Evolutionary conservation across 2,329 filamentous ascomycete species (phyloP), one percentile per base, ranked within the genome.

Genomic region (Spiromastix sp.): DNA sequence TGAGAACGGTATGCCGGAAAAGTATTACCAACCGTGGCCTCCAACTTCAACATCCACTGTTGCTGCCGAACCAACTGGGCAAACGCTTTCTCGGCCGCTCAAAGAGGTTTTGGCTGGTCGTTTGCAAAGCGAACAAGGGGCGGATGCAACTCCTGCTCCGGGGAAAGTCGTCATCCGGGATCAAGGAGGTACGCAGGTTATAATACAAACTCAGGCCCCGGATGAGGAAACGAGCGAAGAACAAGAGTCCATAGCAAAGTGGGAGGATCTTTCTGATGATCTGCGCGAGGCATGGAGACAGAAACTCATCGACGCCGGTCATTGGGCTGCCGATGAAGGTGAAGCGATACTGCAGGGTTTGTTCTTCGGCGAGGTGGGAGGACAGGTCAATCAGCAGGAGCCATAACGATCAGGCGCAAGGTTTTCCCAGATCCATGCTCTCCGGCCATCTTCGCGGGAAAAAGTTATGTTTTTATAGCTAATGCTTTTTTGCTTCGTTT

Each of bases 301-400:
- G 45, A 73, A 70, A 51, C 67, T 93, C 22, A 66, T 67, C 37
- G 68, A 78, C 36, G 78, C 82, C 0, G 85, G 85, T 0, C 74
- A 85, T 44, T 93, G 84, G 85, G 73, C 74, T n/a, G 77, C 79
- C 52, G 69, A 74, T 24, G 82, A 89, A 67, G 82, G 83, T 2
- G 84, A 89, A 63, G 70, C 67, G 7, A 73, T 91, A 19, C 71
- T 93, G 46, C 77, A 79, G 59, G 81, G 83, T 2, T 72, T 93
- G 20, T 63, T 93, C 42, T 93, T 93, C 59, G 74, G 77, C 13
- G 73, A 85, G 59, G 66, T 84, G 44, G 81, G 72, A 1, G 79
- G 73, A 2, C 61, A 68, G 34, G 73, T 82, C 11, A 72, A 75
- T 37, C 36, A 15, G 33, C 15, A 8, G 7, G n/a, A n/a, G n/a